A percentile compares a stretch with the other conserved stretches of the same genome.
phyloP scores from a whole-genome alignment of 1,139 yeast genomes.

The Waltiozyma sp. region DNA sequence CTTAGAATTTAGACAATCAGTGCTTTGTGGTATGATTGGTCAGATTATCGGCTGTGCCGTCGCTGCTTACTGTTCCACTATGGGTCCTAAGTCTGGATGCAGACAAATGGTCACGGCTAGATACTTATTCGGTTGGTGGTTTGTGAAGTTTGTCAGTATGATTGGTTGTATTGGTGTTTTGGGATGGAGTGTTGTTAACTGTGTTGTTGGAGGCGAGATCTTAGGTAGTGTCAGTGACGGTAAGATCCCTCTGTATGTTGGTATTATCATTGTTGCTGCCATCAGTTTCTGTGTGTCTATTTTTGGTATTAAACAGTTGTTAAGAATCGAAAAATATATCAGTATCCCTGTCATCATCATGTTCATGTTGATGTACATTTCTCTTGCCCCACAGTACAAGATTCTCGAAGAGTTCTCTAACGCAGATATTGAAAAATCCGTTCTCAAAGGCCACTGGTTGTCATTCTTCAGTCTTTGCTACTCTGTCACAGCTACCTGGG shows the following conservation, averaged over 20 bases:
- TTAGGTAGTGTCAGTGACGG: conserved; percentile 52
- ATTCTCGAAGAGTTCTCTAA: conserved; percentile 20
- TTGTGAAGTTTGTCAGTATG: conserved; percentile 61
- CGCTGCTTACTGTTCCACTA: conserved; percentile 71
- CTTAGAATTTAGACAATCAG: conserved; percentile 51
- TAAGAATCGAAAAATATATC: conserved; percentile 56
- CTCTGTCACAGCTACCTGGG: conserved; percentile 86
- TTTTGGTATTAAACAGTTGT: conserved; percentile 63
- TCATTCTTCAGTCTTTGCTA: conserved; percentile 66
- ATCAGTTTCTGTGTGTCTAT: conserved; percentile 57
- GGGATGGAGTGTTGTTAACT: conserved; percentile 81
- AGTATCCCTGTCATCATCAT: conserved; percentile 63
- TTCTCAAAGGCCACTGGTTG: conserved; percentile 55
- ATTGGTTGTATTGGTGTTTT: conserved; percentile 64
- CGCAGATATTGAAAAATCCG: conserved; percentile 26
- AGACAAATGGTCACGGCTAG: conserved; percentile 80
- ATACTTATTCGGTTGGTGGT: conserved; percentile 75
- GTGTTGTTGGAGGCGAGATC: conserved; percentile 81
- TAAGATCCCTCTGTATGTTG: conserved; percentile 57
- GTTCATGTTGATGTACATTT: conserved; percentile 59
- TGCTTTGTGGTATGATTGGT: conserved; percentile 52
- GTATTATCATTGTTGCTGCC: conserved; percentile 59
- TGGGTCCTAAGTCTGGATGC: conserved; percentile 85
- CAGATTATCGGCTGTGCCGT: conserved; percentile 56
- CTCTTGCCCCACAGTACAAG: conserved; percentile 43